These are phyloP conservation scores for Symbiodinium natans DNA, from an alignment of 73 alveolate species.

Conservation along the genomic window DNA sequence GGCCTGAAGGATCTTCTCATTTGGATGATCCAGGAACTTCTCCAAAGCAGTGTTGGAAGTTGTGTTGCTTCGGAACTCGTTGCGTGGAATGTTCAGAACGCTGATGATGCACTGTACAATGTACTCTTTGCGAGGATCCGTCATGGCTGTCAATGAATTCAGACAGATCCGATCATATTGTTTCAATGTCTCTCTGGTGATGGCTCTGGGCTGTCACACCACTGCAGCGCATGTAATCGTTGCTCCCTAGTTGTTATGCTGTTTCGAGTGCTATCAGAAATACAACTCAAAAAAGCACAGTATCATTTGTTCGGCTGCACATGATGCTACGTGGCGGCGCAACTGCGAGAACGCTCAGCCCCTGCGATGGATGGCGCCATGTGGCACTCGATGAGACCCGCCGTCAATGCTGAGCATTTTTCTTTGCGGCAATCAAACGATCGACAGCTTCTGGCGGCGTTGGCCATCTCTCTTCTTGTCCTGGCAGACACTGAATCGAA, in stretches of 20 bases:
- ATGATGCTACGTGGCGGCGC: too few species aligned
- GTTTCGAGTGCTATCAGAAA: too few species aligned
- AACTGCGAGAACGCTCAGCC: too few species aligned
- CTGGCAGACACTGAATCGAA: neutral
- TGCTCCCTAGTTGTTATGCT: too few species aligned
- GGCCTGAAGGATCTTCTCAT: constrained; percentile 88
- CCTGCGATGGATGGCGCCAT: too few species aligned
- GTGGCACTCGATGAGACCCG: too few species aligned
- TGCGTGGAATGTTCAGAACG: constrained; percentile 91
- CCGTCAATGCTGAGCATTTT: too few species aligned
- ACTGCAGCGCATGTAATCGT: too few species aligned
- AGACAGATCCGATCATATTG: neutral
- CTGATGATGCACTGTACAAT: constrained; percentile 90
- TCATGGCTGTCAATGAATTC: constrained; percentile 48
- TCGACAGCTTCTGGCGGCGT: constrained; percentile 5
- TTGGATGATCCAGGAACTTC: constrained; percentile 90
- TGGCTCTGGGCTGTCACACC: too few species aligned
- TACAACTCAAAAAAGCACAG: too few species aligned
- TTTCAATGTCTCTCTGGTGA: too few species aligned
- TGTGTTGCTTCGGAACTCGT: constrained; percentile 89
- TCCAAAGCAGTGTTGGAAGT: constrained; percentile 90
- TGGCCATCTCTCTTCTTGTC: neutral
- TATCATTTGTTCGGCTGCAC: too few species aligned
- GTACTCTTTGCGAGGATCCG: constrained; percentile 92
- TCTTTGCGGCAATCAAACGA: neutral